These are phyloP conservation scores for Blastocystis sp. DNA, from an alignment of 352 stramenopile genomes.

Conservation along the genomic window DNA sequence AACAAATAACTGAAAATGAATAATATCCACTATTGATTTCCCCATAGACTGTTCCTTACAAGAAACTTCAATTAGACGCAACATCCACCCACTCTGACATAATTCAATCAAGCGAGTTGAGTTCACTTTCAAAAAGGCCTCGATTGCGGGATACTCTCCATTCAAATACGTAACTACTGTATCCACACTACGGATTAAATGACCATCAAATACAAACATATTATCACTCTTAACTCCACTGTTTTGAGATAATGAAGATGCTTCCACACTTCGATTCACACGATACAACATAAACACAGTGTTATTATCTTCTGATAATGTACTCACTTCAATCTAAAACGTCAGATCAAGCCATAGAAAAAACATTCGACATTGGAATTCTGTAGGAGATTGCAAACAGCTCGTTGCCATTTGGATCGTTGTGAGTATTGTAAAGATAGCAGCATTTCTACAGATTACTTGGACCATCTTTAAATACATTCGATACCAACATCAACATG, in stretches of 20 bases:
- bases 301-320: neutral
- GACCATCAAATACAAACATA: neutral
- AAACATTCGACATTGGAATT: constrained; percentile 39
- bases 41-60: neutral
- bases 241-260: neutral
- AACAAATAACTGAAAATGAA: constrained; percentile 13
- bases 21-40: neutral
- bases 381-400: constrained; percentile 17
- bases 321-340: neutral
- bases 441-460: constrained; percentile 35
- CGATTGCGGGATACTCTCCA: neutral
- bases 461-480: neutral
- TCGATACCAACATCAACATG: constrained; percentile 12
- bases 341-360: neutral
- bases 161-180: neutral
- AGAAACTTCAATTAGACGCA: neutral
- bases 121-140: constrained; percentile 17
- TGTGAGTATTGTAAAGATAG: constrained; percentile 41
- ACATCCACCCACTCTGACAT: constrained; percentile 34
- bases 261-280: constrained; percentile 54
- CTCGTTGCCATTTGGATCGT: neutral
- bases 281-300: constrained; percentile 15
- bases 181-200: constrained; percentile 16
- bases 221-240: neutral
- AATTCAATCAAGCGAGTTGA: neutral